Conservation (phyloP, 2,329 filamentous ascomycete species). For the Cladosporium sp. region DNA sequence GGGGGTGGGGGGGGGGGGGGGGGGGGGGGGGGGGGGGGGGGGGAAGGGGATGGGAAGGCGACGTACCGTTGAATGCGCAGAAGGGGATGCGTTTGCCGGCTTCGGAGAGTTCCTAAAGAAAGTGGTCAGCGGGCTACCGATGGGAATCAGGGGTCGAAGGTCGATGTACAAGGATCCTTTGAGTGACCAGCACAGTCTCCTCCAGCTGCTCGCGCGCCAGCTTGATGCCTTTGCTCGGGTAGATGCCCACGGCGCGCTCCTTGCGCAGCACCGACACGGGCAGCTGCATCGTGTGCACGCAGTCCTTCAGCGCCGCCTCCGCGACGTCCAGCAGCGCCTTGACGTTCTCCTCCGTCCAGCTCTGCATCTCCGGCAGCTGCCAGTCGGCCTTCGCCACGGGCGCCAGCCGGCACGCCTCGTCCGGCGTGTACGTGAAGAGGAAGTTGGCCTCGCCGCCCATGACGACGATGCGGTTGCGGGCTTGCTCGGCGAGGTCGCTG, state of each 20-base stretch:
- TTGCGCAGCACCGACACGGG: constrained; percentile 79
- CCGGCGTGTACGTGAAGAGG: constrained; percentile 70
- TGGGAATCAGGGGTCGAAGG: not conserved
- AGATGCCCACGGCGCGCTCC: constrained; percentile 58
- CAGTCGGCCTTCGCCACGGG: constrained; percentile 60
- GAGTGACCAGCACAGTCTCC: constrained; percentile 89
- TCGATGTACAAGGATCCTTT: constrained; percentile 65
- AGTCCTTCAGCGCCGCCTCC: constrained; percentile 75
- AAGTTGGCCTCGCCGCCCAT: constrained; percentile 97
- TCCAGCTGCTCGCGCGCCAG: constrained; percentile 80
- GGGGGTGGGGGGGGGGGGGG: too few species aligned
- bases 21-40: too few species aligned
- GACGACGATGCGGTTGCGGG: constrained; percentile 76
- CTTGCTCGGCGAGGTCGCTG: constrained; percentile 55
- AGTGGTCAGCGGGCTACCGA: not conserved
- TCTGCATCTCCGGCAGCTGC: constrained; percentile 71
- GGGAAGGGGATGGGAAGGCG: too few species aligned
- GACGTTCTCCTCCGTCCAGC: constrained; percentile 73
- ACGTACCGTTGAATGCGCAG: constrained; percentile 79
- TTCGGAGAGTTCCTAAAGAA: constrained; percentile 58
- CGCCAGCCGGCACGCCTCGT: constrained; percentile 59
- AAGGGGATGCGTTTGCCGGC: constrained; percentile 71
- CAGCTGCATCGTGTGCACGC: constrained; percentile 70
- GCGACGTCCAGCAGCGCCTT: constrained; percentile 78
- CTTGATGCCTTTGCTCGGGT: constrained; percentile 36